Evolutionary conservation across 164 flowering plant species (phyloP), one percentile per base, ranked within the genome.

Genomic region (Akebia trifoliata): DNA sequence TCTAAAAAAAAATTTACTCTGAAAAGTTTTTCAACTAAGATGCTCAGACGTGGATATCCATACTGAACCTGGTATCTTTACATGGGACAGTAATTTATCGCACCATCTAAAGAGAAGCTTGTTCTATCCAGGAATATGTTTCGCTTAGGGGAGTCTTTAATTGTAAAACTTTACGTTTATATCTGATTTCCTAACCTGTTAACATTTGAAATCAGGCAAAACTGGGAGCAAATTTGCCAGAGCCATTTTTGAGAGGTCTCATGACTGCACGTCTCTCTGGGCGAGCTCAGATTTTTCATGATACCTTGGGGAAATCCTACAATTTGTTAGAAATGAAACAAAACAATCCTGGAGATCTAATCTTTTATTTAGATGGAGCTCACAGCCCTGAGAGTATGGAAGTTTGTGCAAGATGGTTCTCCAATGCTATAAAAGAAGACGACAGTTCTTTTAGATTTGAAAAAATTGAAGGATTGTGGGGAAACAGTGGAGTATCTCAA

Each of bases 331-430:
- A 63, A 21, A 17, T 34, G 28, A 59, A 51, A 52, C 67, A 53
- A 59, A 64, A 38, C n/a, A 51, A 73, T 42, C 67, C 57, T 30
- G 87, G 88, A 35, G 90, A 82, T 45, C 71, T 90, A 57, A 57
- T 81, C 20, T 90, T 90, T 63, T 90, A 83, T 67, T 73, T 86
- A 70, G 97, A 90, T 69, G 97, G 97, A 59, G 97, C 97, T 63
- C 97, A 90, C 57, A 90, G 88, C 66, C 95, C 95, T 25, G 95
- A 90, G 67, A 90, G 97, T 76, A 86, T 90, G 81, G 97, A 83
- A 58, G 85, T 70, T 54, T 90, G 95, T 69, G 95, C 88, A 22
- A 78, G 66, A 59, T 90, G 97, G 97, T 90, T 86, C 68, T 83
- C 83, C 56, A 57, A 56, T 65, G 79, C 77, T 54, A 74, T 75